Evolutionary conservation across 2,329 filamentous ascomycete species (phyloP).

Genomic region (Talaromyces sp.): DNA sequence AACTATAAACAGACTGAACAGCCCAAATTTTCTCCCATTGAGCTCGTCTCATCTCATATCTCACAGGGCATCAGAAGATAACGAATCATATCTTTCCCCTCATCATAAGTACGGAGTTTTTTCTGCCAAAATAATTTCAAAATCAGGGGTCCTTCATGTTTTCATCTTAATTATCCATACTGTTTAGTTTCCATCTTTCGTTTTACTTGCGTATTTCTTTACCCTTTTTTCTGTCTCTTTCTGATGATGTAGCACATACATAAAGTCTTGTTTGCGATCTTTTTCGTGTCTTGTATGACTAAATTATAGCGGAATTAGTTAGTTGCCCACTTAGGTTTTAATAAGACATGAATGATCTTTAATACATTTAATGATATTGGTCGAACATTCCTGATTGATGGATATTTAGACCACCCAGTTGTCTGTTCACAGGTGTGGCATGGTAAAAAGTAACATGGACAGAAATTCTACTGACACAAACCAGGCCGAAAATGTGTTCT

Average conservation of each 20-base stretch:
- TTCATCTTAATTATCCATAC: not conserved
- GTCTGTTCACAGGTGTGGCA: too few species aligned
- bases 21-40: not conserved
- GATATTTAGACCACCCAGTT: too few species aligned
- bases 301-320: not conserved
- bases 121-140: not conserved
- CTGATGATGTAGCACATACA: not conserved
- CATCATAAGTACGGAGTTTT: constrained; percentile 9
- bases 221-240: not conserved
- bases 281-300: constrained; percentile 1
- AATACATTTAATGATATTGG: not conserved
- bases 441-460: too few species aligned
- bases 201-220: not conserved
- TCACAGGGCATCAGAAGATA: constrained; percentile 4
- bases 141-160: not conserved
- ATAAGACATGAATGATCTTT: not conserved
- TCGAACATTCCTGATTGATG: too few species aligned
- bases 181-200: not conserved
- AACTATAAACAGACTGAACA: constrained; percentile 50
- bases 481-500: constrained; percentile 7
- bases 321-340: not conserved
- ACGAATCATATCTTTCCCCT: not conserved
- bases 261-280: not conserved
- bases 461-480: not conserved
- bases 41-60: not conserved